Conservation (phyloP, 257 asterid species). For the Primulina tabacum region DNA sequence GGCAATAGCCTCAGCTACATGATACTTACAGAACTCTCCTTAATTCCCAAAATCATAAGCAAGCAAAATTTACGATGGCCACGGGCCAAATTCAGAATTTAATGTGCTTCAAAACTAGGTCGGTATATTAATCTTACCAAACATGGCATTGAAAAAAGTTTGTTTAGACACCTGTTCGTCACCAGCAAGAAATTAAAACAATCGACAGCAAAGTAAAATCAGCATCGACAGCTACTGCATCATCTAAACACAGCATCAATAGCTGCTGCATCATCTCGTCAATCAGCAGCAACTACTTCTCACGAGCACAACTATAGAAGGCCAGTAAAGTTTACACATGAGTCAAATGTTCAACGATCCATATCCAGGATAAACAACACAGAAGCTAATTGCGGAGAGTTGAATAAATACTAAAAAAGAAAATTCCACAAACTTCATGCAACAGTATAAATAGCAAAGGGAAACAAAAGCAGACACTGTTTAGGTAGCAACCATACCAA, state of each 20-base stretch:
- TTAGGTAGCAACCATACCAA: constrained; percentile 25
- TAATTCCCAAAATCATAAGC: constrained; percentile 22
- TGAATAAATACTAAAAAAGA: constrained; percentile 9
- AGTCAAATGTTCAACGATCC: constrained; percentile 30
- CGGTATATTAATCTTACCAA: constrained; percentile 49
- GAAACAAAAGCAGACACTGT: constrained; percentile 21
- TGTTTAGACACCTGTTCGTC: constrained; percentile 34
- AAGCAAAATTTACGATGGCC: constrained; percentile 23
- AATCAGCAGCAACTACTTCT: constrained; percentile 57
- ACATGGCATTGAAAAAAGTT: constrained; percentile 28
- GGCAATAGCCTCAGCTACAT: constrained; percentile 32
- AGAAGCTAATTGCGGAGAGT: constrained; percentile 16
- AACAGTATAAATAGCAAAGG: constrained; percentile 4
- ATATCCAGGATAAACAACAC: constrained; percentile 20
- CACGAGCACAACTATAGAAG: constrained; percentile 68
- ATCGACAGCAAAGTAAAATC: constrained; percentile 49
- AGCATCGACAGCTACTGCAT: constrained; percentile 49
- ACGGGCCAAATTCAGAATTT: constrained; percentile 22
- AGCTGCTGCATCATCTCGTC: constrained; percentile 52
- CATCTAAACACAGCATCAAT: constrained; percentile 52
- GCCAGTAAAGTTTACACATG: constrained; percentile 51
- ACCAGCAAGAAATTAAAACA: constrained; percentile 43
- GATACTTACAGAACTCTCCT: constrained; percentile 26
- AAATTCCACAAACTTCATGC: constrained; percentile 18
- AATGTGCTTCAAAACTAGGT: constrained; percentile 23